Base-by-base conservation (phyloP, 805 yeast genomes). In the Diddensiella caesifluorescens region DNA sequence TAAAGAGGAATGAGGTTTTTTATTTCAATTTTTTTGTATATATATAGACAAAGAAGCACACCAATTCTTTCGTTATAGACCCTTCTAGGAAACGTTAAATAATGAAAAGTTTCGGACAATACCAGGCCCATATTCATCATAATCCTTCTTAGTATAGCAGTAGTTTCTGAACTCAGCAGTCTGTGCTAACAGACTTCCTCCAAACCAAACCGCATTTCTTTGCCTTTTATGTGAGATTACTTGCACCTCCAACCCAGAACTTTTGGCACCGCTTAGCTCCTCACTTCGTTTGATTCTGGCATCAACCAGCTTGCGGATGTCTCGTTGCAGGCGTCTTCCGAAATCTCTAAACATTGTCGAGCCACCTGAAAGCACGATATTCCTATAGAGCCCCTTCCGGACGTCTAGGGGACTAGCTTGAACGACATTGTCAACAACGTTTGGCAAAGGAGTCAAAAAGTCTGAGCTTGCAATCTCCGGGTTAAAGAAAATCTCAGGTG, bases 121-220 rank as follows among this genome's bases (percentile, higher is more conserved):
- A 57, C 84, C 85, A 44, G 99, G 98, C 25, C 99, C 99, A 59
- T 82, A 82, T 68, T 92, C 99, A 60, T 92, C 98, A 65, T 92
- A 92, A 60, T 92, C 98, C 59, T 83, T 81, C 70, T 92, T 92
- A 19, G 98, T 90, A 69, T 92, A 92, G 64, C 97, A 92, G 66
- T 89, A 89, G 63, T 94, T 79, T 66, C 83, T 86, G 69, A 92
- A 92, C 67, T 92, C 98, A 18, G 95, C 80, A 7, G 99, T 92
- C 69, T 90, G 97, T 1, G 99, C 97, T 60, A 92, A 73, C 53
- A 92, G 70, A 16, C 95, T 84, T 53, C 99, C 99, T 55, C 99
- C 99, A 62, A 90, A 92, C 99, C 99, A 92, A 45, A 92, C 99
- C 2, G 99, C 99, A 59, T 92, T 87, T 63, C 96, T 78, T 70